Conservation (phyloP, 257 asterid genomes). For the Leonotis leonurus region DNA sequence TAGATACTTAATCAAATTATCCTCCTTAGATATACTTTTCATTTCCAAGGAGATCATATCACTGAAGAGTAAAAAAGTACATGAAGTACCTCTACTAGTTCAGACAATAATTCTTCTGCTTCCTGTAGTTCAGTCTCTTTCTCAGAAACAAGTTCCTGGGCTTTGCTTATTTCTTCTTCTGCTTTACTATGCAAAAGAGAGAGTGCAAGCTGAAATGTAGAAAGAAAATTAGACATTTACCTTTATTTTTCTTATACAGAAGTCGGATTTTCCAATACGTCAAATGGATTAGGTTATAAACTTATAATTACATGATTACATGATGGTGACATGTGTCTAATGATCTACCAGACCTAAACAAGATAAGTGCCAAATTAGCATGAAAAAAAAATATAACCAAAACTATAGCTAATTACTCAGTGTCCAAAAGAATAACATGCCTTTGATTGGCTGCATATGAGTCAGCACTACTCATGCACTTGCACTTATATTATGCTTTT, state of each 20-base stretch:
- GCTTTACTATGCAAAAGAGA: slow-evolving; percentile 62
- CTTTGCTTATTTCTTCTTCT: slow-evolving; percentile 59
- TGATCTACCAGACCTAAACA: background rate
- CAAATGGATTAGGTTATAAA: slow-evolving; percentile 5
- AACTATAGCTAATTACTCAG: background rate
- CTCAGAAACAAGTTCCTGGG: slow-evolving; percentile 50
- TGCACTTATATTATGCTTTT: background rate
- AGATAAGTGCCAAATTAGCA: background rate
- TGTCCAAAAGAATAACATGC: too few relatives aligned
- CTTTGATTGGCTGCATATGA: background rate
- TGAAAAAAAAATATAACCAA: background rate
- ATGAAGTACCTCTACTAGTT: slow-evolving; percentile 61
- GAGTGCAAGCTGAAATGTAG: slow-evolving; percentile 50
- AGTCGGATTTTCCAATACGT: background rate
- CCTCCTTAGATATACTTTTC: background rate
- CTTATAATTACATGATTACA: background rate
- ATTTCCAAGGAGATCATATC: background rate
- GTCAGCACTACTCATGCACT: background rate
- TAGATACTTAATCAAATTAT: background rate
- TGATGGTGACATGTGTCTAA: background rate
- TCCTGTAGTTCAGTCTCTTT: slow-evolving; percentile 64
- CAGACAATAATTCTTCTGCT: slow-evolving; percentile 68
- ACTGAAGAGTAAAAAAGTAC: slow-evolving; percentile 6
- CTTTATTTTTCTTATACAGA: background rate
- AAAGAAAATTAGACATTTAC: slow-evolving; percentile 19